These are phyloP conservation scores for Aspergillus glaucus DNA, from an alignment of 2,329 filamentous ascomycete species.

Conservation along the genomic window DNA sequence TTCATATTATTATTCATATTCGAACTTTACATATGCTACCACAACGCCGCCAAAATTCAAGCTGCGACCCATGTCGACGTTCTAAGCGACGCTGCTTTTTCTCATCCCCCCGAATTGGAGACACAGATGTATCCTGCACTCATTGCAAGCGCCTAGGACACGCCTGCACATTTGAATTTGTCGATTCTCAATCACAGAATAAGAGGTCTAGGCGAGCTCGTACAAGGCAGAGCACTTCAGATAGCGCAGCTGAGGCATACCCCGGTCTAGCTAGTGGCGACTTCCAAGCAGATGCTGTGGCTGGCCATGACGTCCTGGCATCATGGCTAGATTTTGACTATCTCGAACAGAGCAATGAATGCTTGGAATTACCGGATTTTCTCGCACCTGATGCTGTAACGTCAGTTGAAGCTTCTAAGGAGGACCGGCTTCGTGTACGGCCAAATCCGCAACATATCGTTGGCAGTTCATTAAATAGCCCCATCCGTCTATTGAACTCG, in stretches of 20 bases:
- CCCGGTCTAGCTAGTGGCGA: no score
- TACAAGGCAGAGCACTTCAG: no score
- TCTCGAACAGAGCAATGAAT: no score
- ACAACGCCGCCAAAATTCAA: slow-evolving; percentile 18
- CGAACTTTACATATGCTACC: background rate
- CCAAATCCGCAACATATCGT: background rate
- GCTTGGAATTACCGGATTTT: no score
- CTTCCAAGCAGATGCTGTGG: no score
- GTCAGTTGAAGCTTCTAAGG: no score
- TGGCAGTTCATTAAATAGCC: background rate
- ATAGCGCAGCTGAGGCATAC: no score
- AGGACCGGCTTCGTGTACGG: no score
- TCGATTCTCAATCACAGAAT: background rate
- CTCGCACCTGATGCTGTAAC: no score
- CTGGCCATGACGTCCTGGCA: no score
- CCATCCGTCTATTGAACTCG: background rate
- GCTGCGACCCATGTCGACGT: slow-evolving; percentile 20
- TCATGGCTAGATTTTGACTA: no score
- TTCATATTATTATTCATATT: no score
- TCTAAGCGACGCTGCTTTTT: slow-evolving; percentile 21
- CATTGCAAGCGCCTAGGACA: background rate
- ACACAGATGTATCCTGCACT: background rate
- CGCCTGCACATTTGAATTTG: background rate
- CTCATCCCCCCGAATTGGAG: background rate
- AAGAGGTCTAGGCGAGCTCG: background rate